A percentile compares a stretch with the other conserved stretches of the same genome.
Evolutionary conservation across 164 flowering plant species (phyloP).

Genomic region (Nymphaea colorata): DNA sequence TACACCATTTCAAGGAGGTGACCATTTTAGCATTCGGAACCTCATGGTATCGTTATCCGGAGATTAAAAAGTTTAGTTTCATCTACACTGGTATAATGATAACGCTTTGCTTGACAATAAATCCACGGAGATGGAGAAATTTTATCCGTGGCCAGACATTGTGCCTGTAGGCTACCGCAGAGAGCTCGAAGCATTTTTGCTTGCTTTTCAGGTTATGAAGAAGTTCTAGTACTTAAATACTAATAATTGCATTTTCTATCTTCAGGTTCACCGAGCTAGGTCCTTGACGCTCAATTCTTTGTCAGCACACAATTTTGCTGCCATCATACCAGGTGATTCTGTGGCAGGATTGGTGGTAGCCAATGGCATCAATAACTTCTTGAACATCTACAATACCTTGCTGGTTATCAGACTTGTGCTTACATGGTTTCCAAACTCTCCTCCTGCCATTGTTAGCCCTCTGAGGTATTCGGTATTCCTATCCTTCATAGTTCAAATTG

Average conservation of each 20-base stretch:
- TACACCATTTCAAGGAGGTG: too few relatives aligned
- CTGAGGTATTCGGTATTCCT: slow-evolving; percentile 44
- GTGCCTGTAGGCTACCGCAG: neutral
- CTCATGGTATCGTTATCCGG: neutral
- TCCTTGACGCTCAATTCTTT: slow-evolving; percentile 17
- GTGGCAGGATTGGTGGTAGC: slow-evolving; percentile 80
- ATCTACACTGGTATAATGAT: too few relatives aligned
- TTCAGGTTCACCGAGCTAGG: slow-evolving; percentile 37
- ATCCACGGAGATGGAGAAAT: too few relatives aligned
- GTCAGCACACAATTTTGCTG: slow-evolving; percentile 62
- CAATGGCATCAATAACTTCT: slow-evolving; percentile 71
- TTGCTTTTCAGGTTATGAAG: neutral
- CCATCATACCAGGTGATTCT: slow-evolving; percentile 89
- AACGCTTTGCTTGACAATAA: neutral
- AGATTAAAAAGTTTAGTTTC: neutral
- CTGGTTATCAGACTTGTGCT: slow-evolving; percentile 80
- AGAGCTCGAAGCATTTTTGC: neutral
- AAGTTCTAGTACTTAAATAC: neutral
- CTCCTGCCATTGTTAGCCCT: slow-evolving; percentile 84
- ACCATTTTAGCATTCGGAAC: too few relatives aligned
- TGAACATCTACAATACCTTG: slow-evolving; percentile 74
- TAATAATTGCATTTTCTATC: slow-evolving; percentile 3
- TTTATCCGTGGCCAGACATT: neutral
- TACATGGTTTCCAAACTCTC: slow-evolving; percentile 96
- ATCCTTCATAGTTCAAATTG: neutral